A percentile compares a stretch with the other conserved stretches of the same genome.
phyloP scores from a whole-genome alignment of 2,329 filamentous ascomycete genomes.

The Ceratocystis lukuohia region DNA sequence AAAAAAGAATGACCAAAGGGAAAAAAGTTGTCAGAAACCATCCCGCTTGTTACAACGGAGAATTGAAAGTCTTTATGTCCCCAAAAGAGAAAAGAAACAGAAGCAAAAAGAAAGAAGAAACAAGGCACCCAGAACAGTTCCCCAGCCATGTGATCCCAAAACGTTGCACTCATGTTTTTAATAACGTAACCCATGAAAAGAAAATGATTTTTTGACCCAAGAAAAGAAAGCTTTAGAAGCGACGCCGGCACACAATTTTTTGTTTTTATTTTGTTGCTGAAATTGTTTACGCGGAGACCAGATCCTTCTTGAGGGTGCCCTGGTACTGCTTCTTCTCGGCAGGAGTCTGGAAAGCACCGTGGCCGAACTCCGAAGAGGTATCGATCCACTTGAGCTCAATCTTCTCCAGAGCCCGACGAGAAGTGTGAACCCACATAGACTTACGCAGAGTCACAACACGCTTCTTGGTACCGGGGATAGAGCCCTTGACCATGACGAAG shows the following conservation, averaged over 20 bases:
- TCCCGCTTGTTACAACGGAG: not conserved
- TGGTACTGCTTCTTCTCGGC: slow-evolving; percentile 96
- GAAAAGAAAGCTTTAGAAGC: slow-evolving; percentile 8
- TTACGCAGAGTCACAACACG: slow-evolving; percentile 97
- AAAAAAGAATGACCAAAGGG: slow-evolving; percentile 8
- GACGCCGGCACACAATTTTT: slow-evolving; percentile 18
- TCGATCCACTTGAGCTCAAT: slow-evolving; percentile 99
- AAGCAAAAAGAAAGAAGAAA: slow-evolving; percentile 5
- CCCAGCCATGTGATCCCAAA: slow-evolving; percentile 5
- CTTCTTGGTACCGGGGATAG: slow-evolving; percentile 97
- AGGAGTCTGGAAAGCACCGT: slow-evolving; percentile 97
- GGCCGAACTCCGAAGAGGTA: slow-evolving; percentile 98
- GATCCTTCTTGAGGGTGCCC: slow-evolving; percentile 99
- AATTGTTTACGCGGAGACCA: slow-evolving; percentile 34
- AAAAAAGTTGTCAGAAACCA: not conserved
- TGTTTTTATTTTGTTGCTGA: slow-evolving; percentile 18
- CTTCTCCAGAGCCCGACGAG: slow-evolving; percentile 93
- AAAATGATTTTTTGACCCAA: slow-evolving; percentile 6
- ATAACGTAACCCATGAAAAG: slow-evolving; percentile 14
- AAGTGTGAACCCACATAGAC: slow-evolving; percentile 96
- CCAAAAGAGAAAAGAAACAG: slow-evolving; percentile 1
- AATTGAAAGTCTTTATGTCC: slow-evolving; percentile 3
- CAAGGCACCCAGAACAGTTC: slow-evolving; percentile 12
- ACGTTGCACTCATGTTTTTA: slow-evolving; percentile 7
- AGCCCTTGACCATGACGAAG: slow-evolving; percentile 96